Base-by-base conservation (phyloP, 1,139 yeast genomes). In the Candida anutae region DNA sequence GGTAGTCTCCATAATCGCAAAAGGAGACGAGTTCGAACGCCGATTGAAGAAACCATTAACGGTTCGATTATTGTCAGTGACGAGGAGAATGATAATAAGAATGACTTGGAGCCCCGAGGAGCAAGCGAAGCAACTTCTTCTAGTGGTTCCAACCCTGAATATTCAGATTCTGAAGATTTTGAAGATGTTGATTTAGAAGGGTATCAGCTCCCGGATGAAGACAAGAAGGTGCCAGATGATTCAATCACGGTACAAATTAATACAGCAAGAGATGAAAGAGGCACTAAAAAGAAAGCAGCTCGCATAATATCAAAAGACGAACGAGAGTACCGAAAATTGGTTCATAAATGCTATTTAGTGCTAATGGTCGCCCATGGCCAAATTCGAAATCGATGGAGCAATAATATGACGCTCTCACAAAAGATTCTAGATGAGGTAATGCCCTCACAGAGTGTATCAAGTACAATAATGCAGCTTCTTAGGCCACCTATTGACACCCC, bases 361-460 rank as follows among this genome's bases (percentile, higher is more conserved):
- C 48, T 70, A 24, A 69, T 83, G 68, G 48, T 81, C 18, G 50
- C 67, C 4, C 94, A 82, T 49, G 93, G 85, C 0, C 61, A 64
- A 1, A 41, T 73, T 2, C 61, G 94, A 12, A 88, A 85, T 47
- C 42, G 55, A n/a, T 85, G 95, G 94, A 70, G 87, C 35, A 75
- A 74, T 36, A 73, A 76, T 41, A 42, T 49, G 4, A 43, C 45
- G 2, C 46, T 83, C 3, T 58, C 63, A 25, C 34, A 41, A 12
- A 38, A 44, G 12, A 45, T 80, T 9, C 52, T 62, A 21, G 52
- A 51, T n/a, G 40, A 64, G 4, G 62, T 83, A 2, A 73, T 83
- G 0, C 55, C 51, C 2, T 6, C 6, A n/a, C n/a, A n/a, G n/a
- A n/a, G n/a, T 8, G 12, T 20, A 6, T 13, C 13, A 6, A 11